Percentiles rank a stretch among this genome's conserved stretches.
Evolutionary conservation across 129 eudicot species (phyloP).

Genomic region (Arctium minus): DNA sequence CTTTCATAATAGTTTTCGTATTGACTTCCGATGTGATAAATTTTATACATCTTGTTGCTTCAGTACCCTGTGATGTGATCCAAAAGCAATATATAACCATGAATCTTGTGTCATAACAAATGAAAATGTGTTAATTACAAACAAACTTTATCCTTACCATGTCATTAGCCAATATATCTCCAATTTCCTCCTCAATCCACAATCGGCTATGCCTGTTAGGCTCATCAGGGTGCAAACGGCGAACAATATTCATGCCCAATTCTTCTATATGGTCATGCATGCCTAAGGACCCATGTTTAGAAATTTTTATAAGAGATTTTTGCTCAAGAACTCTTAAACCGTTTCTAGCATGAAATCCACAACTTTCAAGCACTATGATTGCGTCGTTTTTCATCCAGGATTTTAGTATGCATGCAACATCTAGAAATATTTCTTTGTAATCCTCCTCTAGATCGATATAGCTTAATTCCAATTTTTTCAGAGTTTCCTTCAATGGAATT

Average conservation of each 20-base stretch:
- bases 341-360: conserved; percentile 12
- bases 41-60: conserved; percentile 7
- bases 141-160: neutral
- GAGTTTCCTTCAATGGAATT: no score
- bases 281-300: no score
- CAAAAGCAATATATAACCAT: neutral
- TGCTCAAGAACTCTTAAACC: conserved; percentile 16
- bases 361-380: conserved; percentile 1
- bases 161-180: neutral
- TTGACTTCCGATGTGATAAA: no score
- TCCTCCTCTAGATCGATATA: no score
- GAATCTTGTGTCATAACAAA: neutral
- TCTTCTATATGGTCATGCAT: no score
- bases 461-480: no score
- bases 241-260: no score
- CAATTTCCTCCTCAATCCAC: conserved; percentile 12
- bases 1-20: neutral
- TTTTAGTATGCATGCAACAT: conserved; percentile 5
- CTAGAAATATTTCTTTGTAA: neutral
- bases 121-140: neutral
- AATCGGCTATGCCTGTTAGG: neutral
- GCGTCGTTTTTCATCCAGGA: neutral
- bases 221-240: no score
- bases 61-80: neutral
- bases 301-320: conserved; percentile 2